Conservation (phyloP, 192 early-diverging fungal genomes). For the Helicostylum pulchrum region DNA sequence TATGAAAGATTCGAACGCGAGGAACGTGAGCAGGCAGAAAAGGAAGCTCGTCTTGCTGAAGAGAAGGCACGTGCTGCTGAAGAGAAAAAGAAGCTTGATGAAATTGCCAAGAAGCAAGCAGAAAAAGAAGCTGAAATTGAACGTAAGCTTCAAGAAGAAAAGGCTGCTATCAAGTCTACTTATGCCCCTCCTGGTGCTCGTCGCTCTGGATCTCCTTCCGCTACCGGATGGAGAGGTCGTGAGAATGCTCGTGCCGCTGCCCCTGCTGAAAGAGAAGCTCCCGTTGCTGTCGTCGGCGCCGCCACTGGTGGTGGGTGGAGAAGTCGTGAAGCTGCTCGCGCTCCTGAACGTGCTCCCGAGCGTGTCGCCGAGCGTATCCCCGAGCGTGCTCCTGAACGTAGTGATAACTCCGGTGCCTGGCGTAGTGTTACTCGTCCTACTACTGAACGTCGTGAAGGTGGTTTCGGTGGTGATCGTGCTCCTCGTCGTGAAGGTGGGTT, state of each 20-base stretch:
- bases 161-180: not conserved
- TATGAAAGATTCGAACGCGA: constrained; percentile 29
- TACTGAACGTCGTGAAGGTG: not conserved
- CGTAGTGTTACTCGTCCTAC: not conserved
- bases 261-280: not conserved
- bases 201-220: not conserved
- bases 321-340: not conserved
- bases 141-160: constrained; percentile 20
- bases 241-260: not conserved
- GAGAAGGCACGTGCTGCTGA: constrained; percentile 41
- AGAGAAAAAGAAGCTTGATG: constrained; percentile 42
- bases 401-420: not conserved
- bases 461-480: not conserved
- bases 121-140: constrained; percentile 52
- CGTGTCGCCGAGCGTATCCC: no score
- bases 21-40: constrained; percentile 50
- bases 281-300: no score
- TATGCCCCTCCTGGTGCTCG: constrained; percentile 6
- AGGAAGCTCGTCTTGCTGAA: constrained; percentile 40
- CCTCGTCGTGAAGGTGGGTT: not conserved
- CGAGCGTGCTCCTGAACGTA: not conserved
- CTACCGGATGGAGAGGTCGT: not conserved
- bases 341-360: not conserved
- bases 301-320: no score
- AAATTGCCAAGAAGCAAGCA: constrained; percentile 43